These are phyloP conservation scores for Fusarium anthophilum DNA, from an alignment of 2,329 filamentous ascomycete species.

Conservation along the genomic window DNA sequence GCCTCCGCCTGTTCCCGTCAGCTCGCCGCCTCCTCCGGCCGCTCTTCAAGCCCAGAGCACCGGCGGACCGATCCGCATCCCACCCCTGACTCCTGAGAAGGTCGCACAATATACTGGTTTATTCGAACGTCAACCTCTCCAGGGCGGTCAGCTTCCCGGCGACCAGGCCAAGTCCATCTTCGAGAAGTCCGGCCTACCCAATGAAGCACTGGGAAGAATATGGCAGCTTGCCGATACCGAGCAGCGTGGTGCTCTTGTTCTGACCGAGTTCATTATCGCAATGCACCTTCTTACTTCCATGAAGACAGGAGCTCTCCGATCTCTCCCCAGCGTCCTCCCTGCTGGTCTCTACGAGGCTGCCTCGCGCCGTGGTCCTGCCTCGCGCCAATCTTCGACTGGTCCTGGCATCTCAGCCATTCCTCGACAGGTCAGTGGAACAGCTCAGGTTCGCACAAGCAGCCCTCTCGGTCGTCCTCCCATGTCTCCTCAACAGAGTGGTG, in stretches of 20 bases:
- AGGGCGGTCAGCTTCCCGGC: slow-evolving; percentile 76
- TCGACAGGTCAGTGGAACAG: slow-evolving; percentile 80
- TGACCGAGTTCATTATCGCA: slow-evolving; percentile 95
- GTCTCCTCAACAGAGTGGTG: slow-evolving; percentile 53
- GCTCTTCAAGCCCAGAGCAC: slow-evolving; percentile 66
- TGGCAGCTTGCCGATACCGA: slow-evolving; percentile 96
- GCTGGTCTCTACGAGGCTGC: slow-evolving; percentile 91
- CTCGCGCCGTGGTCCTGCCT: slow-evolving; percentile 66
- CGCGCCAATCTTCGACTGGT: slow-evolving; percentile 62
- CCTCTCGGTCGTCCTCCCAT: slow-evolving; percentile 63
- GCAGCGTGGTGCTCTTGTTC: slow-evolving; percentile 85
- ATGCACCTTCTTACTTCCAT: slow-evolving; percentile 97
- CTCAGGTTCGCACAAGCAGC: slow-evolving; percentile 70
- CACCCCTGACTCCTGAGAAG: slow-evolving; percentile 87
- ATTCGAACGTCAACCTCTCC: slow-evolving; percentile 87
- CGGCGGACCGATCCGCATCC: slow-evolving; percentile 82
- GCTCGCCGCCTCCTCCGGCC: slow-evolving; percentile 59
- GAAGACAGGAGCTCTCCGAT: slow-evolving; percentile 83
- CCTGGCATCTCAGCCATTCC: slow-evolving; percentile 74
- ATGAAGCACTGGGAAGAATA: slow-evolving; percentile 91
- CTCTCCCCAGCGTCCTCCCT: slow-evolving; percentile 82
- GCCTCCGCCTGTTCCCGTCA: slow-evolving; percentile 48
- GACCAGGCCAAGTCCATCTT: slow-evolving; percentile 94
- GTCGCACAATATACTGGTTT: slow-evolving; percentile 87
- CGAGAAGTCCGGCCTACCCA: slow-evolving; percentile 88